phyloP scores from a whole-genome alignment of 257 asterid genomes.

The Ilex asprella region DNA sequence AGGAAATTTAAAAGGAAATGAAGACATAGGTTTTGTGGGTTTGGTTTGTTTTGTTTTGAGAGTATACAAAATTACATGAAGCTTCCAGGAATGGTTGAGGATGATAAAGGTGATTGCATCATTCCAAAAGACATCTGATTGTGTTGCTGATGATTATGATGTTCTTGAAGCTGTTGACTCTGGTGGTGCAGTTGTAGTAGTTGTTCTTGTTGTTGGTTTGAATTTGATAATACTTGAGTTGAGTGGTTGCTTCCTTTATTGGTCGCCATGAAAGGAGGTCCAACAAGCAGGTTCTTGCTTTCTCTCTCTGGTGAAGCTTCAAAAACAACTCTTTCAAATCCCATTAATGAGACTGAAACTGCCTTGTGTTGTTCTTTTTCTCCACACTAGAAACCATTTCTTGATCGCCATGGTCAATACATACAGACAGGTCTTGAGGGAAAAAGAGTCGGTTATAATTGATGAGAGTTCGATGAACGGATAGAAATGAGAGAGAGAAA shows the following conservation, averaged over 20 bases:
- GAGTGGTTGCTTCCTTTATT: constrained; percentile 9
- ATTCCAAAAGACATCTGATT: constrained; percentile 63
- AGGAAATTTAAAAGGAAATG: neutral
- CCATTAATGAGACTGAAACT: constrained; percentile 10
- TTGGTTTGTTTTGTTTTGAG: no score
- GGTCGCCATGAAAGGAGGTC: constrained; percentile 27
- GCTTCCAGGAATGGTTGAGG: constrained; percentile 35
- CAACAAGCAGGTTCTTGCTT: constrained; percentile 11
- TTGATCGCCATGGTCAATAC: neutral
- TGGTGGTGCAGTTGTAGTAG: constrained; percentile 9
- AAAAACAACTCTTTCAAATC: constrained; percentile 12
- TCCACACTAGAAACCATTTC: neutral
- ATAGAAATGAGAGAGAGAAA: constrained; percentile 6
- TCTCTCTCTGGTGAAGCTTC: constrained; percentile 7
- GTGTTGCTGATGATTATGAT: constrained; percentile 21
- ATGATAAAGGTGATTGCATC: constrained; percentile 53
- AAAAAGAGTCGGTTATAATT: neutral
- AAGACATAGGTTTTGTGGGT: no score
- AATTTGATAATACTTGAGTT: neutral
- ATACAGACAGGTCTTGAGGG: neutral
- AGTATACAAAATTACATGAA: constrained; percentile 35
- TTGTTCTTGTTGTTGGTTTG: neutral
- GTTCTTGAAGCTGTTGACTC: constrained; percentile 18
- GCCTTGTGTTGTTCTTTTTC: neutral
- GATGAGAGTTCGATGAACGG: constrained; percentile 5